Conservation (phyloP, 257 asterid genomes). For the Solanum sitiens region DNA sequence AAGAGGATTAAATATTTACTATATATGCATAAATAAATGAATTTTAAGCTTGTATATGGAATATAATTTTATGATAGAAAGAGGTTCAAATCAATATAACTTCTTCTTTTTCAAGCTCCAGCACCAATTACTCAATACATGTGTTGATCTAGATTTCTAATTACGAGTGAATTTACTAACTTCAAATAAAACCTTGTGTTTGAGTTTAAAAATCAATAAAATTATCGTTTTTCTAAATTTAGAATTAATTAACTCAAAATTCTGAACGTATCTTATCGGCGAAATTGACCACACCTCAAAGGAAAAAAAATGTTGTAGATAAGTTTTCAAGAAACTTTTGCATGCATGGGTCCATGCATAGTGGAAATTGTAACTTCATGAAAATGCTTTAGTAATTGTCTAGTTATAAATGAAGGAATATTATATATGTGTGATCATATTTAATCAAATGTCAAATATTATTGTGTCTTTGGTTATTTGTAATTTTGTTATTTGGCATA, state of each 20-base stretch:
- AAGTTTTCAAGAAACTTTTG: not conserved
- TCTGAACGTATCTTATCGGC: not conserved
- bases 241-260: not conserved
- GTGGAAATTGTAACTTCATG: not conserved
- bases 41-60: not conserved
- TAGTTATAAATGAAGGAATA: not conserved
- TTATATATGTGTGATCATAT: not conserved
- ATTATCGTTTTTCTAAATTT: not conserved
- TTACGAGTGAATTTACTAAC: not conserved
- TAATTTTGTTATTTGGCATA: not conserved
- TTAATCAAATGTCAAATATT: not conserved
- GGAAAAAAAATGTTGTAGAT: not conserved
- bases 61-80: not conserved
- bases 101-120: not conserved
- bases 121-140: not conserved
- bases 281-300: not conserved
- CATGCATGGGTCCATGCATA: constrained; percentile 1
- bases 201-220: not conserved
- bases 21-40: not conserved
- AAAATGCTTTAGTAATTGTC: constrained; percentile 19
- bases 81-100: not conserved
- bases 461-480: not conserved
- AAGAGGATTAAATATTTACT: not conserved
- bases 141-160: not conserved
- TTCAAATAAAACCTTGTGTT: not conserved